A percentile compares a stretch with the other conserved stretches of the same genome.
Conservation (phyloP, 495 filamentous ascomycete species). For the Aspergillus asperescens region DNA sequence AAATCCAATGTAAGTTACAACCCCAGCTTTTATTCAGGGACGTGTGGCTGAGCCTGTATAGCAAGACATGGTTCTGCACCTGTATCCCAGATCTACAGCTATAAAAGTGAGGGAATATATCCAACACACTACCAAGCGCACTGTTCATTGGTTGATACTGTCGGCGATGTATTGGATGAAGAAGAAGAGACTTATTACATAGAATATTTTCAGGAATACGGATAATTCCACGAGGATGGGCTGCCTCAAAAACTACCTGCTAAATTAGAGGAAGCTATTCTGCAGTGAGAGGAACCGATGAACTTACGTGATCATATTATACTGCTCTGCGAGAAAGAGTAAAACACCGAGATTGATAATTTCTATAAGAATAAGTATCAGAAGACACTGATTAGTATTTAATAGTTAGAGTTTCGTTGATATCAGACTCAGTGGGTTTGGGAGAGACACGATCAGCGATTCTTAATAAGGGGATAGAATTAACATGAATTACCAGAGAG, state of each 20-base stretch:
- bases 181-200: constrained; percentile 18
- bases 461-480: constrained; percentile 15
- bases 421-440: constrained; percentile 16
- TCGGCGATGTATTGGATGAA: constrained; percentile 17
- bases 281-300: constrained; percentile 12
- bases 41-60: constrained; percentile 14
- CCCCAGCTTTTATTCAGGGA: constrained; percentile 2
- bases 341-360: constrained; percentile 1
- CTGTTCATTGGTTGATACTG: constrained; percentile 20
- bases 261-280: constrained; percentile 18
- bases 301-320: constrained; percentile 10
- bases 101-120: constrained; percentile 17
- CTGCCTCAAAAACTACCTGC: constrained; percentile 16
- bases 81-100: constrained; percentile 20
- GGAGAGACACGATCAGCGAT: constrained; percentile 17
- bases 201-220: constrained; percentile 22
- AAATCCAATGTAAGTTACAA: constrained; percentile 19
- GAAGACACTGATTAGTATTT: constrained; percentile 12
- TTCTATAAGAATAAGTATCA: constrained; percentile 13
- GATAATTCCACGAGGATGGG: constrained; percentile 16
- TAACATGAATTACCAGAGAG: constrained; percentile 5
- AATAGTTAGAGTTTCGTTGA: constrained; percentile 13
- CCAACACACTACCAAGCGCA: constrained; percentile 17
- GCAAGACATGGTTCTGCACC: constrained; percentile 19
- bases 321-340: background rate